These are phyloP conservation scores for Chionographis japonica DNA, from an alignment of 106 monocot species.

Conservation along the genomic window DNA sequence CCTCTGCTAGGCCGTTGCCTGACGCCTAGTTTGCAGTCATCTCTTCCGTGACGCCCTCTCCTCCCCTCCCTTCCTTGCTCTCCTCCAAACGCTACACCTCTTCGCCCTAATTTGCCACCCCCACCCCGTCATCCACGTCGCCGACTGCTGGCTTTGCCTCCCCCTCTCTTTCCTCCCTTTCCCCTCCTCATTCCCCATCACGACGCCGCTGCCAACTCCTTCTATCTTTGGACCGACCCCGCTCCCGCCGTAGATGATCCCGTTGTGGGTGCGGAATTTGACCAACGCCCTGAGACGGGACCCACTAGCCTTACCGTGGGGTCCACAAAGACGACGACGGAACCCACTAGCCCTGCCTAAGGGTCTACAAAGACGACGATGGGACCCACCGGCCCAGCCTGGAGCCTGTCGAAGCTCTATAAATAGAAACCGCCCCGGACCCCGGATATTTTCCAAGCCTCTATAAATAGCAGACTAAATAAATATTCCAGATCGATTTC, in stretches of 20 bases:
- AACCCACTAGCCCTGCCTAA: no score
- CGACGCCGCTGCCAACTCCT: slow-evolving; percentile 39
- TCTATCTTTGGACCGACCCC: slow-evolving; percentile 38
- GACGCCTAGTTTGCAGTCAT: slow-evolving; percentile 41
- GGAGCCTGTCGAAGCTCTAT: no score
- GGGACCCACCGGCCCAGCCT: no score
- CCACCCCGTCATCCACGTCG: slow-evolving; percentile 20
- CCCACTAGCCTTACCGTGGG: no score
- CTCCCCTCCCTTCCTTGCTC: slow-evolving; percentile 33
- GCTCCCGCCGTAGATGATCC: neutral
- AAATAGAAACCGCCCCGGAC: no score
- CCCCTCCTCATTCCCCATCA: slow-evolving; percentile 30
- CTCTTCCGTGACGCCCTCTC: slow-evolving; percentile 37
- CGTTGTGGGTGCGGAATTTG: no score
- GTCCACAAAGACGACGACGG: no score
- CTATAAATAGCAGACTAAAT: no score
- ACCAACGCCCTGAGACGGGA: no score
- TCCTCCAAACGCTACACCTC: slow-evolving; percentile 43
- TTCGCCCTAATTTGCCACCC: slow-evolving; percentile 50
- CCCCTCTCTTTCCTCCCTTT: slow-evolving; percentile 45
- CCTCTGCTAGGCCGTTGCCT: slow-evolving; percentile 44
- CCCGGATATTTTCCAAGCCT: no score
- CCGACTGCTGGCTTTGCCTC: slow-evolving; percentile 26
- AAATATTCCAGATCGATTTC: no score
- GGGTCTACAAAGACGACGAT: no score